Base-by-base conservation (phyloP, 192 early-diverging fungal genomes). In the Dissophora ornata region DNA sequence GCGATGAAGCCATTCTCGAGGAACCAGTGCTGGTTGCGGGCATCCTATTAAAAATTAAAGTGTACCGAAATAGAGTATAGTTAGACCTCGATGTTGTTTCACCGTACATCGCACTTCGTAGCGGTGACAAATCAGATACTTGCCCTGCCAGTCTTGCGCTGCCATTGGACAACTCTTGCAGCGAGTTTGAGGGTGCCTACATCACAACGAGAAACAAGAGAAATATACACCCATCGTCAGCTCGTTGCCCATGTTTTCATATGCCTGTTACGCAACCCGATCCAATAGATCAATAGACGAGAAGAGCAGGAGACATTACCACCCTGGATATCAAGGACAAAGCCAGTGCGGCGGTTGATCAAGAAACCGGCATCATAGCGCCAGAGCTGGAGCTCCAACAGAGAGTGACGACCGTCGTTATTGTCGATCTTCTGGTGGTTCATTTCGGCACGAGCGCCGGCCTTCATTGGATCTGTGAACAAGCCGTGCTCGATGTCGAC, bases 321-420 rank as follows among this genome's bases (percentile, higher is more conserved):
- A 46, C 78, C 78, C 32, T 69, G 63, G 36, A 70, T 70, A 45
- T 80, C 78, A 19, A 80, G 62, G 16, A 69, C 67, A 47, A 80
- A 62, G 22, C 78, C 78, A 32, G 68, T 80, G 24, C 78, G 67
- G 28, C 69, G 67, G 22, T 80, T 80, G 48, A 80, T 80, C 38
- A 80, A 33, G 78, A 62, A 80, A 61, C 78, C 78, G 34, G 78
- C 62, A 49, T 80, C 78, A 47, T 80, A 71, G 11, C 78, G 67
- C 78, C 78, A 80, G 49, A 80, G 78, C 58, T 80, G 78, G 40
- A 77, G 73, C 47, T 77, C 64, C 12, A 77, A 53, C 19, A 77
- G 59, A 21, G 73, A 56, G 36, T 77, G 73, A 46, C 73, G 73
- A 41, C 59, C 53, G 24, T 77, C 73, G 24, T 64, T 58, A 21